phyloP scores from a whole-genome alignment of 2,329 filamentous ascomycete species.

The Fusarium ramigenum region DNA sequence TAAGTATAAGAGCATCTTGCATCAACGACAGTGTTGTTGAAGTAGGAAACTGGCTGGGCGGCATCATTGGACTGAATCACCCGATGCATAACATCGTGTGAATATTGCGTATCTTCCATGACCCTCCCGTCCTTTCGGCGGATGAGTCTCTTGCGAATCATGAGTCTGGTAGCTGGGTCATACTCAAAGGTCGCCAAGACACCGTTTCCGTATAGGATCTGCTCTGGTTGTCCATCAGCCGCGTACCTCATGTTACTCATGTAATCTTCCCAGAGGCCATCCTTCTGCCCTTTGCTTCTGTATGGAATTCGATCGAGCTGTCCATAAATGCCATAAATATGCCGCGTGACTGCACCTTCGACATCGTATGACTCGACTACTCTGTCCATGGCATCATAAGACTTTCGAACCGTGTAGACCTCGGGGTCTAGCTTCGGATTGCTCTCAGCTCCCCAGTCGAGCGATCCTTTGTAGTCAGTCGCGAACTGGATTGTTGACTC shows the following conservation, averaged over 20 bases:
- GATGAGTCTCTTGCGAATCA: background rate
- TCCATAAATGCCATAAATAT: background rate
- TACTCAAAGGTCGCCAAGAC: background rate
- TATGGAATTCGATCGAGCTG: background rate
- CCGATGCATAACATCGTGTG: background rate
- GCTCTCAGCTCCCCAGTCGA: background rate
- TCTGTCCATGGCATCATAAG: background rate
- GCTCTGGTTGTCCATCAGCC: background rate
- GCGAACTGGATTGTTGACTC: background rate
- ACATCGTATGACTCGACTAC: background rate
- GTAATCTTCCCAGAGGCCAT: no score
- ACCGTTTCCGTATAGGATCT: background rate
- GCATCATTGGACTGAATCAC: background rate
- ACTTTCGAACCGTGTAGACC: no score
- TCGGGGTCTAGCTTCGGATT: no score
- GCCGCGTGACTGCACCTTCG: background rate
- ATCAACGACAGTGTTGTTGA: background rate
- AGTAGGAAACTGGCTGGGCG: background rate
- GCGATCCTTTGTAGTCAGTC: accelerated
- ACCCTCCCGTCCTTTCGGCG: background rate
- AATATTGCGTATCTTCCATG: background rate
- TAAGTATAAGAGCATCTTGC: background rate
- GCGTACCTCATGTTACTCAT: background rate
- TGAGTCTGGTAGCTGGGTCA: background rate
- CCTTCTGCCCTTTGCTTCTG: background rate